A percentile compares a stretch with the other conserved stretches of the same genome.
Evolutionary conservation across 129 eudicot species (phyloP).

Genomic region (Artemisia argyi): DNA sequence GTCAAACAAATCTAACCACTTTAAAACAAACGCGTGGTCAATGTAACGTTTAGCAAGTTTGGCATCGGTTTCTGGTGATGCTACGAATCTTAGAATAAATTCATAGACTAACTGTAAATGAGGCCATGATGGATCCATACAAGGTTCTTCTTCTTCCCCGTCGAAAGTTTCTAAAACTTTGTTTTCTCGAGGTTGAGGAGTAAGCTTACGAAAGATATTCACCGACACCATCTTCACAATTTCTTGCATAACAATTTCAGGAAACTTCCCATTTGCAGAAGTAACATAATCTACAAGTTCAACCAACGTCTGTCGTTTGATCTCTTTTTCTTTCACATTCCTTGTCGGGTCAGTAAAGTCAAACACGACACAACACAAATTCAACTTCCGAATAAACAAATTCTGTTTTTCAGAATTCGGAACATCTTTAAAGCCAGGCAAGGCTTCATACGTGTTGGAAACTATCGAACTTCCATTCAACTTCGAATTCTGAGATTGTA

Average conservation of each 20-base stretch:
- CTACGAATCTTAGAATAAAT: conserved; percentile 61
- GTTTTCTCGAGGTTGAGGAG: conserved; percentile 65
- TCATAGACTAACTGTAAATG: conserved; percentile 66
- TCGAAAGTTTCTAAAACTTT: conserved; percentile 58
- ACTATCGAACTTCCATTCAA: conserved; percentile 33
- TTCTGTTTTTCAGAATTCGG: conserved; percentile 54
- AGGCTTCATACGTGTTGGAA: conserved; percentile 37
- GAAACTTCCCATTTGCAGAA: conserved; percentile 56
- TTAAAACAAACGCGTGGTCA: conserved; percentile 55
- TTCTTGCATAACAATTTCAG: conserved; percentile 61
- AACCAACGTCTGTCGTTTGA: conserved; percentile 55
- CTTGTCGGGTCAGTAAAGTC: conserved; percentile 65
- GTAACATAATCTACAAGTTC: conserved; percentile 62
- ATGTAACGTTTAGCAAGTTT: conserved; percentile 66
- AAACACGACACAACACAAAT: conserved; percentile 52
- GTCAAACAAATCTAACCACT: conserved; percentile 63
- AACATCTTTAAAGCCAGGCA: conserved; percentile 57
- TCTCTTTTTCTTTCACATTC: conserved; percentile 61
- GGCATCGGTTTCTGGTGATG: conserved; percentile 76
- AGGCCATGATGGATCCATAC: conserved; percentile 76
- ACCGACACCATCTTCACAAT: conserved; percentile 63
- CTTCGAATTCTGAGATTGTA: conserved; percentile 35
- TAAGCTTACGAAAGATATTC: conserved; percentile 48
- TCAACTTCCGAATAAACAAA: conserved; percentile 55
- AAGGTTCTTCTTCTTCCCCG: conserved; percentile 71